A percentile compares a stretch with the other conserved stretches of the same genome.
Conservation (phyloP, 441 rosid species). For the Rhodomyrtus psidioides region DNA sequence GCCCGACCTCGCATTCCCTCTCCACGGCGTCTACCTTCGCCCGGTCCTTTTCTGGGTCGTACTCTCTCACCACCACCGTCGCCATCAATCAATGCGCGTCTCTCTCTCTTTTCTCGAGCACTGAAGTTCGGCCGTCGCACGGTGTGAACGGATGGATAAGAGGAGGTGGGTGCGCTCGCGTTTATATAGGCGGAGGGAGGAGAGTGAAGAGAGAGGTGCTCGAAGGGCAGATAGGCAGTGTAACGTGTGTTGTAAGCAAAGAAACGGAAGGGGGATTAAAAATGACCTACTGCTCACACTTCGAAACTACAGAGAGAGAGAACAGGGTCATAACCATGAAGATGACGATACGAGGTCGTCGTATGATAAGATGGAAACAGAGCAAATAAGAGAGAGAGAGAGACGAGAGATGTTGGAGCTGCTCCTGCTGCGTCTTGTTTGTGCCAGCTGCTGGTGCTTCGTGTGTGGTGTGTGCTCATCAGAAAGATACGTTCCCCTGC, state of each 20-base stretch:
- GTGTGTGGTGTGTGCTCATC: background rate
- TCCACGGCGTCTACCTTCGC: conserved; percentile 68
- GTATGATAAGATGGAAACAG: background rate
- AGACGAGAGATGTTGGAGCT: background rate
- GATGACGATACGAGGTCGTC: background rate
- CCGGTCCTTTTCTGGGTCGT: conserved; percentile 49
- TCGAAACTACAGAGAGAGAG: conserved; percentile 2
- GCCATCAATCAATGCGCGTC: background rate
- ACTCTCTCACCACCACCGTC: conserved; percentile 46
- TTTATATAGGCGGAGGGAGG: conserved; percentile 13
- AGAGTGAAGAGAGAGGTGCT: background rate
- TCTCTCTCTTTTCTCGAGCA: background rate
- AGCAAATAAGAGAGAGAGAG: too few species aligned
- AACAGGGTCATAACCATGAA: background rate
- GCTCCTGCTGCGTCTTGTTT: background rate
- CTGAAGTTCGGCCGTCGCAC: background rate
- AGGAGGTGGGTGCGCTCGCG: background rate
- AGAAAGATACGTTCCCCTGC: conserved; percentile 2
- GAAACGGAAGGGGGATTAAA: conserved; percentile 2
- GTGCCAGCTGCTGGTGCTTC: background rate
- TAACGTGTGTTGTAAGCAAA: background rate
- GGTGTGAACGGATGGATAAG: conserved; percentile 14
- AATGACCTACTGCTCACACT: background rate
- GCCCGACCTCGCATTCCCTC: conserved; percentile 85
- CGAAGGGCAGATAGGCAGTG: background rate